phyloP scores from a whole-genome alignment of 306 rosid genomes.

The Vigna radiata region DNA sequence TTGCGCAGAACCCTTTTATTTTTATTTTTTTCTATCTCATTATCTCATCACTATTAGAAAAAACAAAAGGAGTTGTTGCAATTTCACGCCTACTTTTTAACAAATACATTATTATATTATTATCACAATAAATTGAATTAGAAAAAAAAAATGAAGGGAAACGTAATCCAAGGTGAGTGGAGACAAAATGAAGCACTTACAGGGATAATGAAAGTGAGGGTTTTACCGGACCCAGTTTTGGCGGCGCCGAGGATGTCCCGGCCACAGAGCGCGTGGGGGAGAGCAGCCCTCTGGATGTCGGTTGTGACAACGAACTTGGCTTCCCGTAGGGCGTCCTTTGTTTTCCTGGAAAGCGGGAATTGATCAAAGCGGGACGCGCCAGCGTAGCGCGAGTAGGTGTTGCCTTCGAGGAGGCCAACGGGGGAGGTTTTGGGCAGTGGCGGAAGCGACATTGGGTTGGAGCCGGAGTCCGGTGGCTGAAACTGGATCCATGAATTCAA shows the following conservation, averaged over 20 bases:
- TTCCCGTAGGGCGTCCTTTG: constrained; percentile 61
- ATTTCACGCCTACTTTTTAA: neutral
- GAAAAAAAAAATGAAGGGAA: neutral
- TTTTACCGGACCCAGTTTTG: constrained; percentile 94
- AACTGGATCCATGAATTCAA: constrained; percentile 64
- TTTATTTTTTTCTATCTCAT: no score
- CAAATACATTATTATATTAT: neutral
- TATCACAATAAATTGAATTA: neutral
- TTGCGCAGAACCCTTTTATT: neutral
- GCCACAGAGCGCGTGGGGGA: constrained; percentile 86
- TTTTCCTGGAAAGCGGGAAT: constrained; percentile 68
- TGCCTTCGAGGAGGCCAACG: constrained; percentile 52
- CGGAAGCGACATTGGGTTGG: constrained; percentile 67
- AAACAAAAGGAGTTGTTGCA: neutral
- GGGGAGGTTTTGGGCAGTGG: constrained; percentile 51
- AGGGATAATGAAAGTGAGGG: constrained; percentile 85
- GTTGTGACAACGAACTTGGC: constrained; percentile 68
- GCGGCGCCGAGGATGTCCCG: constrained; percentile 95
- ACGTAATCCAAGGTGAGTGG: neutral
- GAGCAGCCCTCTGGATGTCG: constrained; percentile 82
- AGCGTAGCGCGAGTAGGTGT: constrained; percentile 65
- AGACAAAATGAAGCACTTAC: constrained; percentile 50
- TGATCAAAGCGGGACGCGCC: constrained; percentile 68
- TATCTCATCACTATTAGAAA: no score
- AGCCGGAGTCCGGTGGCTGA: constrained; percentile 65